A percentile compares a stretch with the other conserved stretches of the same genome.
These are phyloP conservation scores for Geotrichum cucujoidarum DNA, from an alignment of 1,139 yeast species.

Conservation along the genomic window DNA sequence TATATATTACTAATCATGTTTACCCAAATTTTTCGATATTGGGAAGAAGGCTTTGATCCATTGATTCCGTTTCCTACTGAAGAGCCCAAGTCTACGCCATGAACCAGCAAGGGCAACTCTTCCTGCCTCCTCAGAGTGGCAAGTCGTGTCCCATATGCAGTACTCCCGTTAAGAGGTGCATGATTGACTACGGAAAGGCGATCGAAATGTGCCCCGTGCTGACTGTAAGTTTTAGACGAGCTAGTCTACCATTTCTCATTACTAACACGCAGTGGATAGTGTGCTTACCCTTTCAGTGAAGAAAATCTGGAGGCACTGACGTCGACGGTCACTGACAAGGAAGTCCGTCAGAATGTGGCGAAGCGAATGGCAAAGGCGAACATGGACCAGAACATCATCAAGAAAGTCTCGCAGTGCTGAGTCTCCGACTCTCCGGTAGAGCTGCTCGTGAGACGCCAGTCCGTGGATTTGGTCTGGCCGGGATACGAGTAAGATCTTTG, in stretches of 20 bases:
- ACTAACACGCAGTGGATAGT: constrained; percentile 19
- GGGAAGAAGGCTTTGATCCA: not conserved
- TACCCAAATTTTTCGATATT: not conserved
- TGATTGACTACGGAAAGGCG: constrained; percentile 37
- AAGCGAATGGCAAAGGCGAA: constrained; percentile 24
- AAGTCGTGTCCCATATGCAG: constrained; percentile 34
- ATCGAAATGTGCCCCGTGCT: constrained; percentile 35
- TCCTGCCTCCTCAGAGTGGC: not conserved
- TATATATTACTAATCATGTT: not conserved
- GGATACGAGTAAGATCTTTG: too few species aligned
- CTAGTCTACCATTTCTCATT: not conserved
- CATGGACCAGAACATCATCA: constrained; percentile 15
- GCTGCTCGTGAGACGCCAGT: too few species aligned
- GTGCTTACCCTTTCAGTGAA: constrained; percentile 38
- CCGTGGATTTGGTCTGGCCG: too few species aligned
- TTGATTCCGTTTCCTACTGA: not conserved
- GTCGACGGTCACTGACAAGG: constrained; percentile 21
- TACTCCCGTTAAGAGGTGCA: constrained; percentile 31
- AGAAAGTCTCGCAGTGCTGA: constrained; percentile 4
- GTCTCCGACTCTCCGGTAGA: too few species aligned
- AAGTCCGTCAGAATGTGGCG: constrained; percentile 24
- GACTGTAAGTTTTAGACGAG: constrained; percentile 16
- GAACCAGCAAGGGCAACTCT: not conserved
- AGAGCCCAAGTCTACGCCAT: not conserved
- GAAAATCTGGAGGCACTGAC: constrained; percentile 15